Evolutionary conservation across 768 basidiomycete genomes (phyloP).

Genomic region (Lactarius evosmus): DNA sequence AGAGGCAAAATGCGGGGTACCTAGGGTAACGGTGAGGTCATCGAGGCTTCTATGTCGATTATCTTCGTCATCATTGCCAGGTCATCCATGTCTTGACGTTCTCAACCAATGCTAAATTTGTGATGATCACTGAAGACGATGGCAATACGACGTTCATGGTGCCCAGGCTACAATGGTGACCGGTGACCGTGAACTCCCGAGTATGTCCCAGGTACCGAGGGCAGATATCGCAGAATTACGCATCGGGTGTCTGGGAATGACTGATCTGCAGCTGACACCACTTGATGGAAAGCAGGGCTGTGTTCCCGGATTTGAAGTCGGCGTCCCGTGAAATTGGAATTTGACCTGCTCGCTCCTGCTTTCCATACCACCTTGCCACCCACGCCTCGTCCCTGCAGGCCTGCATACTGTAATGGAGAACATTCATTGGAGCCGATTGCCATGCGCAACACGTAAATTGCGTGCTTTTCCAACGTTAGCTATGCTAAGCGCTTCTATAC

Average conservation of each 20-base stretch:
- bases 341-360: not conserved
- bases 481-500: not conserved
- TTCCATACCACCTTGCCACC: slow-evolving; percentile 3
- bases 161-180: too few species aligned
- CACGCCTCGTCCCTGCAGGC: slow-evolving; percentile 50
- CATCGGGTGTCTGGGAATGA: not conserved
- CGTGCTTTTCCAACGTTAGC: too few species aligned
- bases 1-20: not conserved
- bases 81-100: not conserved
- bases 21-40: not conserved
- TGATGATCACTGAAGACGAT: not conserved
- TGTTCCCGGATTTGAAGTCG: too few species aligned
- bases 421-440: slow-evolving; percentile 46
- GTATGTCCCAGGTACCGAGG: too few species aligned
- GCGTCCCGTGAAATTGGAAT: too few species aligned
- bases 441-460: slow-evolving; percentile 15
- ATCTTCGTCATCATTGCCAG: not conserved
- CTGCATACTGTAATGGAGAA: slow-evolving; percentile 44
- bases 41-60: not conserved
- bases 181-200: not conserved
- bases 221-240: not conserved
- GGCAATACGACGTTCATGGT: too few species aligned
- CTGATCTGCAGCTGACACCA: not conserved
- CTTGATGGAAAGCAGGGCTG: too few species aligned
- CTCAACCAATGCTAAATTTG: not conserved